Conservation (phyloP, 768 basidiomycete species). For the Rhodotorula kratochvilovae region DNA sequence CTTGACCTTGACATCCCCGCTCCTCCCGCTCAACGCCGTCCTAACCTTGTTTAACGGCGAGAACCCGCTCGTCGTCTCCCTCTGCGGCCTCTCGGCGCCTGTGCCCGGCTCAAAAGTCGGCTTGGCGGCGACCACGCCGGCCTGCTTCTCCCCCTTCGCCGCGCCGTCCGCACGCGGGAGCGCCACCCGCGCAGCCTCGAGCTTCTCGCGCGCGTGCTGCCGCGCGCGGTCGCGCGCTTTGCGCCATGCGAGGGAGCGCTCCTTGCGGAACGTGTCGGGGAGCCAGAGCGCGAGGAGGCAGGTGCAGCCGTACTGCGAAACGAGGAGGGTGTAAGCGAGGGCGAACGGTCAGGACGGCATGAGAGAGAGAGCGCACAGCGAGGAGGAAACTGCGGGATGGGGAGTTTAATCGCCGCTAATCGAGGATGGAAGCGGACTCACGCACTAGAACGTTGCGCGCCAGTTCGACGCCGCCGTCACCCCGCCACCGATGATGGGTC, state of each 20-base stretch:
- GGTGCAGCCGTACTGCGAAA: conserved; percentile 23
- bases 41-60: conserved; percentile 16
- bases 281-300: conserved; percentile 54
- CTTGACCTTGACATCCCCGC: conserved; percentile 39
- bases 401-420: no score
- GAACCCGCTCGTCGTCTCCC: background rate
- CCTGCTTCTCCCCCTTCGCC: no score
- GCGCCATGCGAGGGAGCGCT: conserved; percentile 77
- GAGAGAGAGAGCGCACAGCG: conserved; percentile 58
- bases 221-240: conserved; percentile 54
- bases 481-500: conserved; percentile 66
- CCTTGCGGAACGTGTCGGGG: conserved; percentile 74
- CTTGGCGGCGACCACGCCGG: background rate
- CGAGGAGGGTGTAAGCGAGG: no score
- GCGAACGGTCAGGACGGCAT: conserved; percentile 43
- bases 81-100: background rate
- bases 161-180: background rate
- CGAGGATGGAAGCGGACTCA: no score
- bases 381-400: conserved; percentile 56
- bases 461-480: conserved; percentile 64
- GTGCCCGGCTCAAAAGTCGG: background rate
- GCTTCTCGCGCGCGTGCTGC: conserved; percentile 10
- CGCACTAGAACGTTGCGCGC: conserved; percentile 68
- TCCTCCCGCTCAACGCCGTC: conserved; percentile 17
- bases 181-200: conserved; percentile 2